These are phyloP conservation scores for Mycogone perniciosa DNA, from an alignment of 2,329 filamentous ascomycete species.

Conservation along the genomic window DNA sequence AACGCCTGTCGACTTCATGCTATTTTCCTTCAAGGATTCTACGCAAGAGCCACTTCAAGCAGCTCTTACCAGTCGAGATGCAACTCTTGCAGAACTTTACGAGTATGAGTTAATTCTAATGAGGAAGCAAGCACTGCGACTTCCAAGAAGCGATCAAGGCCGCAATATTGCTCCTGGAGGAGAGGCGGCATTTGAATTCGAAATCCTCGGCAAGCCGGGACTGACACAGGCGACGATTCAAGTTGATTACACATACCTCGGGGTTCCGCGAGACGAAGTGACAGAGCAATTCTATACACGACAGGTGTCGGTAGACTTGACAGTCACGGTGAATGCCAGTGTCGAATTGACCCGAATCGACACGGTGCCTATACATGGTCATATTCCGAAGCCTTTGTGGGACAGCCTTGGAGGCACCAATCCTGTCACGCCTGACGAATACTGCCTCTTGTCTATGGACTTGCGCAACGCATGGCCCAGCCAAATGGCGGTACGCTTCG, in stretches of 20 bases:
- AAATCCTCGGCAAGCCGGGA: conserved; percentile 80
- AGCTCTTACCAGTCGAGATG: conserved; percentile 68
- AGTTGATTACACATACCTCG: conserved; percentile 81
- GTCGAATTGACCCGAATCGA: conserved; percentile 78
- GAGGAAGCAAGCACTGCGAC: conserved; percentile 62
- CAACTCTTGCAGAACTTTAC: conserved; percentile 72
- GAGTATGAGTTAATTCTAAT: conserved; percentile 78
- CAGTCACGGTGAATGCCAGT: conserved; percentile 86
- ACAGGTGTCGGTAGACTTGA: conserved; percentile 72
- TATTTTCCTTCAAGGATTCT: conserved; percentile 87
- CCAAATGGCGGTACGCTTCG: conserved; percentile 61
- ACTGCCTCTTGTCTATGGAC: conserved; percentile 76
- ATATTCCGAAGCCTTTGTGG: conserved; percentile 59
- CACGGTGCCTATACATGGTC: conserved; percentile 63
- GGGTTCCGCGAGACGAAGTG: conserved; percentile 59
- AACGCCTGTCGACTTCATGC: conserved; percentile 73
- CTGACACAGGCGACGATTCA: conserved; percentile 73
- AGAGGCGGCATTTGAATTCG: conserved; percentile 68
- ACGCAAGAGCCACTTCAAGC: conserved; percentile 71
- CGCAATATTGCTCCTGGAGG: conserved; percentile 60
- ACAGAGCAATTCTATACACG: conserved; percentile 74
- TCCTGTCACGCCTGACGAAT: conserved; percentile 47
- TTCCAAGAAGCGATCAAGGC: conserved; percentile 45
- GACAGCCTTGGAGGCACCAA: conserved; percentile 32
- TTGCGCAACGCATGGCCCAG: conserved; percentile 86